These are phyloP conservation scores for Terfezia claveryi DNA, from an alignment of 495 filamentous ascomycete species.

Conservation along the genomic window DNA sequence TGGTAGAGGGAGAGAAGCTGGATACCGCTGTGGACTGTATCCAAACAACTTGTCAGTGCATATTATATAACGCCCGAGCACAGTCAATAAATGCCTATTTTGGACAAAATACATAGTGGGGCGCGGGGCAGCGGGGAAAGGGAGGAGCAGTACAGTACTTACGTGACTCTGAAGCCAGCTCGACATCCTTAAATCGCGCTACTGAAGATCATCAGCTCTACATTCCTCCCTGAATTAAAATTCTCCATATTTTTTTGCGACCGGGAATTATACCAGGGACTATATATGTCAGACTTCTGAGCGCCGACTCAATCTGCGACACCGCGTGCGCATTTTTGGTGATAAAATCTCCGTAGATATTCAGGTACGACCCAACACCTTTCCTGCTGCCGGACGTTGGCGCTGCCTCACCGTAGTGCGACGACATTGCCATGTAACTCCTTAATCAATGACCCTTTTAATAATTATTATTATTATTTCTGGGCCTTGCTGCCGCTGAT, in stretches of 20 bases:
- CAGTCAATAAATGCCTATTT: too few relatives aligned
- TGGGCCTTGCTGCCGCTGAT: too few relatives aligned
- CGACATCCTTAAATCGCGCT: constrained; percentile 84
- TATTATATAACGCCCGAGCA: too few relatives aligned
- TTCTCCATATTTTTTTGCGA: constrained; percentile 1
- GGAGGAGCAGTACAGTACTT: neutral
- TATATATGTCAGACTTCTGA: constrained; percentile 83
- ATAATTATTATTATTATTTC: too few relatives aligned
- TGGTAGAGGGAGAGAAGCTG: constrained; percentile 87
- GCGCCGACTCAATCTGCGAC: constrained; percentile 73
- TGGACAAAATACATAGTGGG: too few relatives aligned
- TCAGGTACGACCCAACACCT: constrained; percentile 19
- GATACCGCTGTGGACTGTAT: constrained; percentile 54
- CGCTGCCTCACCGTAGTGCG: neutral
- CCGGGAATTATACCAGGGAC: constrained; percentile 46
- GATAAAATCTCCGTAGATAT: constrained; percentile 76
- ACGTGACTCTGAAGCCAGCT: constrained; percentile 72
- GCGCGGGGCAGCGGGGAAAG: neutral
- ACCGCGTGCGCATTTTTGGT: constrained; percentile 81
- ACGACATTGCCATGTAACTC: neutral
- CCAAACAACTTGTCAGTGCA: too few relatives aligned
- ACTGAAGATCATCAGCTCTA: constrained; percentile 4
- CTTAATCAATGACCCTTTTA: too few relatives aligned
- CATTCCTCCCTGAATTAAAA: neutral
- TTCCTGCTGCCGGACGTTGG: neutral